Evolutionary conservation across 1,139 yeast genomes (phyloP), one percentile per base, ranked within the genome.

Genomic region (Nakaseomyces uthaithaninus): DNA sequence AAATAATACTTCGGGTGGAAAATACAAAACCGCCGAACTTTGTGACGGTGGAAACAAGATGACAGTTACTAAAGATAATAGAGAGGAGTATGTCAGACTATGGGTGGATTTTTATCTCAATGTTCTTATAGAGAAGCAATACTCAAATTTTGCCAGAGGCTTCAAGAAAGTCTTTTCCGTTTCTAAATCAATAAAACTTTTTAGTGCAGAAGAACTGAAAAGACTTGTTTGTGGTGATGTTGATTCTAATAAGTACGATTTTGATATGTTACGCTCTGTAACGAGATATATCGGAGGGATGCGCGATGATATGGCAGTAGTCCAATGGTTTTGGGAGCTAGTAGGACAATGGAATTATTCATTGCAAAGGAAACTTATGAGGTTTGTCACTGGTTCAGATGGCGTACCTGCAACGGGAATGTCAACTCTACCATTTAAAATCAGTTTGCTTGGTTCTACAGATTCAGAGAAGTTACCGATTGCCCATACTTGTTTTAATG

Each of bases 401-500:
- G 66, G 95, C 37, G 71, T 91, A 10, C 97, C 97, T 0, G 95
- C 96, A 0, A 85, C 95, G 0, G 98, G 97, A 0, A 69, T 85
- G 16, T 78, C 80, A 36, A 80, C 83, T 42, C 63, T 89, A 63
- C 70, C 70, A 33, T 80, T 89, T 53, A 80, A 80, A 47, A 74
- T 84, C 36, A 71, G 77, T 27, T 65, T 71, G 41, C 51, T 77
- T 8, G 80, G 80, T 2, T 24, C 48, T 3, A 40, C 41, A 18
- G 67, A 64, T 2, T 59, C 67, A 40, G 64, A 72, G 3, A 65
- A 80, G 38, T 63, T 87, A 22, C 97, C 97, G 0, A 65, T 80
- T 9, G 89, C 96, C 0, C 97, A 89, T 54, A 91, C 97, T 0
- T 91, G 97, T 53, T 91, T 89, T 64, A 89, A 87, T 56, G 95